Evolutionary conservation across 345 rosid species (phyloP).

Genomic region (Rhodomyrtus tomentosa): DNA sequence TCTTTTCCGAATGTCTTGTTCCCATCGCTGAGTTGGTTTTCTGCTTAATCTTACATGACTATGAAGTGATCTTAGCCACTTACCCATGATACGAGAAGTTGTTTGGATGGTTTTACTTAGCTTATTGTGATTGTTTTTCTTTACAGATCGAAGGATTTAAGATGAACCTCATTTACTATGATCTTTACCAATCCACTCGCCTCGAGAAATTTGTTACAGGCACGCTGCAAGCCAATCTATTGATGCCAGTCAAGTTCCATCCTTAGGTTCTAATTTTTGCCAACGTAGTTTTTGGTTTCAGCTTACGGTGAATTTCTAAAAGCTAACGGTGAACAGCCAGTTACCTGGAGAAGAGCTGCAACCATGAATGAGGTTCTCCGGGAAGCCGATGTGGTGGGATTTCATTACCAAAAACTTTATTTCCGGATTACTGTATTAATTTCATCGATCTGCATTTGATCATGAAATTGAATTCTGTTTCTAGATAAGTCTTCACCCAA

Average conservation of each 20-base stretch:
- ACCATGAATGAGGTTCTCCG: conserved; percentile 86
- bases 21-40: not conserved
- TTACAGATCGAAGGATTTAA: conserved; percentile 87
- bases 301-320: conserved; percentile 79
- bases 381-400: conserved; percentile 75
- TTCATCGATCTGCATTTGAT: not conserved
- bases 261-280: not conserved
- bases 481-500: conserved; percentile 94
- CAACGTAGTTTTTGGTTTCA: conserved; percentile 6
- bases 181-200: conserved; percentile 88
- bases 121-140: not conserved
- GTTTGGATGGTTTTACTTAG: not conserved
- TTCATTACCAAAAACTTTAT: not conserved
- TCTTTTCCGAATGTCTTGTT: not conserved
- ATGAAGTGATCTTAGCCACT: not conserved
- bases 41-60: not conserved
- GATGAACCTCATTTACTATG: conserved; percentile 93
- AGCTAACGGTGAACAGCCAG: conserved; percentile 79
- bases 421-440: not conserved
- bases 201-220: conserved; percentile 93
- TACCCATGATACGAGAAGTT: not conserved
- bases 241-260: not conserved
- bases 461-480: not conserved
- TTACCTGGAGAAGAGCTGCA: conserved; percentile 85
- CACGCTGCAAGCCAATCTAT: not conserved